Percentiles rank a stretch among this genome's conserved stretches.
Evolutionary conservation across 805 yeast genomes (phyloP).

Genomic region (Myxozyma monticola): DNA sequence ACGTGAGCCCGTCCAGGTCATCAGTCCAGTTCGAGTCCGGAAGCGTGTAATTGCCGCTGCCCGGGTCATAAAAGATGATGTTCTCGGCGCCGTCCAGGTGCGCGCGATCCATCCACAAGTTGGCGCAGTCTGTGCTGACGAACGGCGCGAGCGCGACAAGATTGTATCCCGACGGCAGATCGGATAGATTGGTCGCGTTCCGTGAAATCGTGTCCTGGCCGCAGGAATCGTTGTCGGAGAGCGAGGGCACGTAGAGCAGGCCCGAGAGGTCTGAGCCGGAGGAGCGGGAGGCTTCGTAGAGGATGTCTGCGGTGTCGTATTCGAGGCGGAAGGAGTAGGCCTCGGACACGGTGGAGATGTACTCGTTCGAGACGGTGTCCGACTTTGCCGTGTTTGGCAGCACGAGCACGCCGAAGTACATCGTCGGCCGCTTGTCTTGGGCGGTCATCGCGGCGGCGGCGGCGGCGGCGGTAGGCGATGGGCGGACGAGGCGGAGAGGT

Average conservation of each 20-base stretch:
- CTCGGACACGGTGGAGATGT: constrained; percentile 12
- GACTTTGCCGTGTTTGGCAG: constrained; percentile 14
- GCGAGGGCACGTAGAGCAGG: constrained; percentile 23
- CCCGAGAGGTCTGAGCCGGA: constrained; percentile 8
- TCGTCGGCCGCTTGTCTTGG: not conserved
- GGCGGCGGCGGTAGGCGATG: not conserved
- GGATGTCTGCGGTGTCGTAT: constrained; percentile 1
- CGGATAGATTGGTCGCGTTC: constrained; percentile 16
- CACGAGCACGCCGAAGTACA: constrained; percentile 28
- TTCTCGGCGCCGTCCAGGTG: constrained; percentile 24
- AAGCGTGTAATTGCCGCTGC: not conserved
- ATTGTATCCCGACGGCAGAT: constrained; percentile 27
- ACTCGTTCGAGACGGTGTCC: not conserved
- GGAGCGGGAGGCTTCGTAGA: constrained; percentile 12
- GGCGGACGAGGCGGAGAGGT: not conserved
- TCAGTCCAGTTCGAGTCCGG: constrained; percentile 11
- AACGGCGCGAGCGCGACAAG: constrained; percentile 26
- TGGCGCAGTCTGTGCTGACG: constrained; percentile 14
- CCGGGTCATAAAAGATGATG: constrained; percentile 18
- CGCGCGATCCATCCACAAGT: constrained; percentile 22
- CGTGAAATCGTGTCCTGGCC: constrained; percentile 10
- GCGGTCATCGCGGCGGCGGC: not conserved
- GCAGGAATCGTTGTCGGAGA: constrained; percentile 2
- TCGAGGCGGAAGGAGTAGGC: constrained; percentile 14
- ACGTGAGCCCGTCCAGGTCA: constrained; percentile 13